Conservation (phyloP, 371 early-diverging fungal species). For the Circinella umbellata region DNA sequence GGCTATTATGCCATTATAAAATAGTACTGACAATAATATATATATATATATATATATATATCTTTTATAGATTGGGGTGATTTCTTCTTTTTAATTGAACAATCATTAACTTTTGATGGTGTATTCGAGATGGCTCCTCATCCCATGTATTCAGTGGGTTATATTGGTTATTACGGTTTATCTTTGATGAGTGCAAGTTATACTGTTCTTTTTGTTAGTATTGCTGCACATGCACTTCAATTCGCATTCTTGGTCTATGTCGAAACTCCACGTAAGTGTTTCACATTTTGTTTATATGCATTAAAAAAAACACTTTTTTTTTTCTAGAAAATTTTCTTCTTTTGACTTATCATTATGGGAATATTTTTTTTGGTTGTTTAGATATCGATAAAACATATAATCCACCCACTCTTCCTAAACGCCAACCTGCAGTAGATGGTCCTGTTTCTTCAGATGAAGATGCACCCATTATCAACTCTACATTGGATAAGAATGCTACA, state of each 20-base stretch:
- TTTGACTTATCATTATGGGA: background rate
- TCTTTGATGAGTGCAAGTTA: constrained; percentile 86
- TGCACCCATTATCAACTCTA: constrained; percentile 8
- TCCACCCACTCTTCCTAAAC: constrained; percentile 59
- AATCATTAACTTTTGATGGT: constrained; percentile 89
- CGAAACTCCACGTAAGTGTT: constrained; percentile 88
- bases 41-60: no score
- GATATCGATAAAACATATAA: constrained; percentile 94
- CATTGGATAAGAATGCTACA: constrained; percentile 35
- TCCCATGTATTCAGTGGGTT: constrained; percentile 98
- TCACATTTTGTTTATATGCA: background rate
- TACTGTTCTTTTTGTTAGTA: constrained; percentile 86
- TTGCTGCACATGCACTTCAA: constrained; percentile 90
- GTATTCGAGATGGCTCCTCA: constrained; percentile 97
- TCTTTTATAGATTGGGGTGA: constrained; percentile 91
- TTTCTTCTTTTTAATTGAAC: constrained; percentile 94
- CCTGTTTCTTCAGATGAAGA: constrained; percentile 21
- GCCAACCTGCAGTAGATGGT: constrained; percentile 14
- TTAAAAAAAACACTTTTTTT: no score
- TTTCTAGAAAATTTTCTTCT: background rate
- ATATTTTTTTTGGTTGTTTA: constrained; percentile 20
- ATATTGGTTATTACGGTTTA: constrained; percentile 94
- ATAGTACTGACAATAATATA: no score
- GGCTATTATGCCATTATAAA: no score
- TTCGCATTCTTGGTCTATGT: constrained; percentile 88